Evolutionary conservation across 805 yeast species (phyloP), one percentile per base, ranked within the genome.

Genomic region (Starmerella sp.): DNA sequence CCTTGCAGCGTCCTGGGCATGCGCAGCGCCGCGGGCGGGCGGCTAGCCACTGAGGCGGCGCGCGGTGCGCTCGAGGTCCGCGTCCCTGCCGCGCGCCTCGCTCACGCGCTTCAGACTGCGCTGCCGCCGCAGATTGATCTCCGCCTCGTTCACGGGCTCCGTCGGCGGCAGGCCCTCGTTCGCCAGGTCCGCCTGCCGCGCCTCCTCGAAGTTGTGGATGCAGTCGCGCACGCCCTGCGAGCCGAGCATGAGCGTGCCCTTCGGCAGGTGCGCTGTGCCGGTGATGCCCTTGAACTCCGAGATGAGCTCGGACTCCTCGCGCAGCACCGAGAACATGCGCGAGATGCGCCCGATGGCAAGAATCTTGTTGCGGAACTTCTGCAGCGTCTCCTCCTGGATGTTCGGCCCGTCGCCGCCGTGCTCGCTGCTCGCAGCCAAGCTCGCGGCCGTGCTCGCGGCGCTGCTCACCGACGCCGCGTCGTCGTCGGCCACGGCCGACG

Each of bases 331-430:
- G 71, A 85, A 90, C 95, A 91, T 87, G 55, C 96, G 78, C 29
- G 96, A 84, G 61, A 91, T 87, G 61, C 95, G 80, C n/a, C 97
- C 97, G 69, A 91, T 93, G 13, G 97, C 97, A 63, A 91, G 71
- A 52, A 93, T 86, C 75, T 91, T 91, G 70, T 86, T 89, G 55
- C 65, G 63, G 63, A 63, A 63, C 53, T 61, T 62, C 59, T 76
- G 73, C 62, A 69, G 65, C 10, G 70, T 65, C 43, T 67, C 71
- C 42, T 54, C 57, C 31, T 48, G 51, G 43, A 43, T 51, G 54
- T 46, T 31, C 7, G 48, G 48, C 10, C 13, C 29, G 15, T 39
- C 43, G 28, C 29, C 48, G 17, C 8, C 48, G 9, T 44, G 39
- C 15, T 37, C 39, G 39, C 39, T 32, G 35, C 8, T 32, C 2